Evolutionary conservation across 78 protist species (phyloP), one percentile per base, ranked within the genome.

Genomic region (Pigoraptor vietnamica): DNA sequence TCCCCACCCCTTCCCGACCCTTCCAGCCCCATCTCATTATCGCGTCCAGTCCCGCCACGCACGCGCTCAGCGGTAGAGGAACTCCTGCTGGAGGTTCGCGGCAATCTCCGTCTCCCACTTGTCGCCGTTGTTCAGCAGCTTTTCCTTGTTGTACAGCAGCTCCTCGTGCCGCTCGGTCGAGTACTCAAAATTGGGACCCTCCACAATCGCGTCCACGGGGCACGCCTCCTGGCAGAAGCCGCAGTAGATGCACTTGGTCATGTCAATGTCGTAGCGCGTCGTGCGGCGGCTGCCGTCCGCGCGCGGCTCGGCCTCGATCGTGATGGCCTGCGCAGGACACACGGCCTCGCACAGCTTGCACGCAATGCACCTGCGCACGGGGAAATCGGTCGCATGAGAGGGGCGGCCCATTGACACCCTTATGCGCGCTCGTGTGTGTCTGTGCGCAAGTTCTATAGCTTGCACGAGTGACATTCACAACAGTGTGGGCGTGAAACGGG

Each of bases 171-270:
- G 94, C 84, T 96, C 98, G 33, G 98, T 96, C 25, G 97, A 93
- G 90, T 93, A 97, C 91, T 97, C 98, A 91, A 94, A 96, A 94
- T 97, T 97, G 89, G 98, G 98, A 38, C 98, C 98, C 93, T 97
- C 98, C 40, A 97, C 98, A 88, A 97, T 97, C 83, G 98, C 98
- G 55, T 95, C 98, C 9, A 97, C 98, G 86, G 98, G 98, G 96
- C 98, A 97, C 23, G 98, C 98, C 95, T 94, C 95, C 84, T 95
- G 95, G 90, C 96, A 95, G 92, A 97, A 96, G 0, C 96, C 96
- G 93, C 98, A 97, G 94, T 91, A 97, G 90, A 97, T 97, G 94
- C 98, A 97, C 95, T 97, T 97, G 83, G 98, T 97, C 98, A 97
- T 96, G 92, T 97, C 98, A 37, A 95, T 94, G 83, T 95, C 97